Evolutionary conservation across 352 stramenopile species (phyloP), one percentile per base, ranked within the genome.

Genomic region (Pythium apleroticum): DNA sequence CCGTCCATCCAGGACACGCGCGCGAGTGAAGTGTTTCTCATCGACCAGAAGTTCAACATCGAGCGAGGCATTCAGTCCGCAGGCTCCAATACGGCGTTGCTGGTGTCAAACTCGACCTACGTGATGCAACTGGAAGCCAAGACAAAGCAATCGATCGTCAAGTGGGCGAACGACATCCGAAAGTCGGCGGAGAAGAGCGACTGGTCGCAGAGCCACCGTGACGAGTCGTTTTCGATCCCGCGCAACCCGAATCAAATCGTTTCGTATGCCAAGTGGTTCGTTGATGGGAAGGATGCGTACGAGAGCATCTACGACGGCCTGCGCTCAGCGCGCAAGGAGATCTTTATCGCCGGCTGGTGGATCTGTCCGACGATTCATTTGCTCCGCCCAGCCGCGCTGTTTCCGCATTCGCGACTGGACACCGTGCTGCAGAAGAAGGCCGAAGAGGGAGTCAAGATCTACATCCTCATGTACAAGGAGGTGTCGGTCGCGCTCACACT

Each of bases 391-490:
- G 77, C 81, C 0, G 69, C 77, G 22, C 43, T 79, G 15, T 81
- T 82, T 52, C 82, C 84, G 1, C 69, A 91, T 8, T 89, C 84
- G 24, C 74, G 85, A 49, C 60, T 96, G 10, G 87, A 96, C 64
- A 48, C 78, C 45, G 59, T 84, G 17, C 66, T 96, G 0, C 52
- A 86, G 54, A 83, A 88, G 57, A 91, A 92, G 49, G 87, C 87
- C 0, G 72, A 88, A 65, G 81, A 91, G 52, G 87, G 87, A n/a
- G 83, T 96, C 20, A 79, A 86, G 69, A 81, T 97, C 15, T 97
- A 96, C 66, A 84, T 97, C 25, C 74, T 97, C 15, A 93, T 97
- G 75, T 97, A 97, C 79, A 96, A 97, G 59, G 91, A 97, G 66
- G 63, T 96, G 9, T 77, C 84, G 2, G 67, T 94, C 45, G 85